Evolutionary conservation across 2,329 filamentous ascomycete genomes (phyloP).

Genomic region (Colletotrichum cordylinicola): DNA sequence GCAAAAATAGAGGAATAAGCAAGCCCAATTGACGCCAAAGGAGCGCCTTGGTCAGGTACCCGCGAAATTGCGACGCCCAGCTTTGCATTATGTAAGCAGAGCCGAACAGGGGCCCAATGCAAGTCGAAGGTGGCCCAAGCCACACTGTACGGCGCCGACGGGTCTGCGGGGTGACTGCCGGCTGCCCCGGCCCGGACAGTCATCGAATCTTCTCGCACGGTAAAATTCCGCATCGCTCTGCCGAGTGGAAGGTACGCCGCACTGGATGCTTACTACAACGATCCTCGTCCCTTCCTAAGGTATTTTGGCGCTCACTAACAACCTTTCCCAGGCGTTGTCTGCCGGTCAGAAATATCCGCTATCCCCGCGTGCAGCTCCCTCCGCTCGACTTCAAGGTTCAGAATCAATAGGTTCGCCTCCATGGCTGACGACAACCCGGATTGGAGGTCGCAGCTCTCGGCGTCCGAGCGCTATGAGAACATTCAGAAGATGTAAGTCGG

Average conservation of each 20-base stretch:
- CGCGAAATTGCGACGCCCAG: neutral
- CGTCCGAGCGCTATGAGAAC: slow-evolving; percentile 65
- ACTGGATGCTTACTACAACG: neutral
- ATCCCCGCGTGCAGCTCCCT: neutral
- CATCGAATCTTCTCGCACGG: neutral
- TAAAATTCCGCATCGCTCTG: neutral
- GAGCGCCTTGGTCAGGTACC: slow-evolving; percentile 17
- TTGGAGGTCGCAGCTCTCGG: slow-evolving; percentile 61
- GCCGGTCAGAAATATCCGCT: neutral
- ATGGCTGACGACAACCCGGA: slow-evolving; percentile 27
- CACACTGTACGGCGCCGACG: neutral
- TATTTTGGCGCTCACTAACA: neutral
- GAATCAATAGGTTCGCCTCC: neutral
- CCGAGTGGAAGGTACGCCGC: neutral
- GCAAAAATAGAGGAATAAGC: neutral
- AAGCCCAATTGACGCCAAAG: neutral
- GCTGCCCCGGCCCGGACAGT: slow-evolving; percentile 11
- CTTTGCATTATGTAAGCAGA: neutral
- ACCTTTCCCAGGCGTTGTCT: neutral
- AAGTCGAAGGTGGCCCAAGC: neutral
- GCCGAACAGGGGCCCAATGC: neutral
- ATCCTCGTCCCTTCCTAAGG: neutral
- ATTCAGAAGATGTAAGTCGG: slow-evolving; percentile 66
- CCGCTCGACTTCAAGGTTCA: neutral
- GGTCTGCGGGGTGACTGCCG: neutral